Percentiles rank a stretch among this genome's conserved stretches.
phyloP scores from a whole-genome alignment of 129 eudicot species.

The Chrysanthemum seticuspe region DNA sequence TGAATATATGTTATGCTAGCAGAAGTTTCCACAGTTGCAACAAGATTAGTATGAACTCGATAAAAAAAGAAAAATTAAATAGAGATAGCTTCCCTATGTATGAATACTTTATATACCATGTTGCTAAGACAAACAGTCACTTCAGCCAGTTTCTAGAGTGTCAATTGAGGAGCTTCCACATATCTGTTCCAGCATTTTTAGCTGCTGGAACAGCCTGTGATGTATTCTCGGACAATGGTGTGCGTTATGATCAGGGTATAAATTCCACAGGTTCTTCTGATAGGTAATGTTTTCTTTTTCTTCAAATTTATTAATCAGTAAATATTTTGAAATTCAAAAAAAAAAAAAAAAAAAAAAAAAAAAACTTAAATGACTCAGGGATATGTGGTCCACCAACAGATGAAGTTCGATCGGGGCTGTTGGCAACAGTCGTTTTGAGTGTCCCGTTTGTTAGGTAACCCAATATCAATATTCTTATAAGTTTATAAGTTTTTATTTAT shows the following conservation, averaged over 20 bases:
- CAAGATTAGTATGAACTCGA: slow-evolving; percentile 63
- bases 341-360: too few species aligned
- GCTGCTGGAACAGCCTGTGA: slow-evolving; percentile 57
- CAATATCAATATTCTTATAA: too few species aligned
- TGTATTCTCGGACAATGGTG: slow-evolving; percentile 51
- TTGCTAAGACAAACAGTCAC: slow-evolving; percentile 42
- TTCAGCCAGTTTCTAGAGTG: slow-evolving; percentile 36
- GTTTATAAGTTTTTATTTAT: too few species aligned
- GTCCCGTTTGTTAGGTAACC: too few species aligned
- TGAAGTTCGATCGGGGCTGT: too few species aligned
- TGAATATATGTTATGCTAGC: slow-evolving; percentile 27
- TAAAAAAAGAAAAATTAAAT: slow-evolving; percentile 48
- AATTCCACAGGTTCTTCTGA: slow-evolving; percentile 57
- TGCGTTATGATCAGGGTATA: slow-evolving; percentile 42
- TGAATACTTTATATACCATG: slow-evolving; percentile 61
- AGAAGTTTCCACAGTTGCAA: slow-evolving; percentile 48
- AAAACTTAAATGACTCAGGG: too few species aligned
- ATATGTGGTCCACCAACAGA: too few species aligned
- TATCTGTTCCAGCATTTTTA: slow-evolving; percentile 46
- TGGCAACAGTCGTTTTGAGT: too few species aligned
- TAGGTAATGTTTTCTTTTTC: slow-evolving; percentile 17
- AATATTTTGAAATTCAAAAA: too few species aligned
- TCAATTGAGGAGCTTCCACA: slow-evolving; percentile 50
- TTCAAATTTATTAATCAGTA: neutral
- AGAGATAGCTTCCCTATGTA: slow-evolving; percentile 40